Base-by-base conservation (phyloP, 345 rosid species). In the Mercurialis annua region DNA sequence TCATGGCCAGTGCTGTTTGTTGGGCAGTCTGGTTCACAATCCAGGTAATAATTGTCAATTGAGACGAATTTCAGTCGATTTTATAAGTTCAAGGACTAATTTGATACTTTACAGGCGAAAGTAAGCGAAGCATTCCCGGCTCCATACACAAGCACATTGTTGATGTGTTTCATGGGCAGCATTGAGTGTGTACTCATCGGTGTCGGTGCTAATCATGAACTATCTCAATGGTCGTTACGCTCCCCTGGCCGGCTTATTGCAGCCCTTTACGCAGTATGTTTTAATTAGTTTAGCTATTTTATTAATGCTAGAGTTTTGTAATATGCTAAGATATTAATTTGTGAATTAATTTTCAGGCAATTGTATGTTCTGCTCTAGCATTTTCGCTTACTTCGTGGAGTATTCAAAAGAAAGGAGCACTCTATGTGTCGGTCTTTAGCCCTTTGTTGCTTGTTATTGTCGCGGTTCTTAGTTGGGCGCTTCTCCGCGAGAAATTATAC, bases 1-100 rank as follows among this genome's bases (percentile, higher is more conserved):
- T 94, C 21, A 77, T 94, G 71, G 82, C 70, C 27, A 88, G 88
- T 67, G 53, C 89, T 6, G 63, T 77, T 50, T 76, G 82, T 61
- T 89, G 92, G 89, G 82, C 99, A 2, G 40, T 83, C 2, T 94
- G 99, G 97, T 83, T 87, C 76, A 80, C 89, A 62, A 69, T 92
- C 62, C 98, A 92, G 81, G 98, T 89, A 77, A 76, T 66, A 29
- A 43, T n/a, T n/a, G n/a, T n/a, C n/a, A n/a, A n/a, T n/a, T n/a
- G n/a, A n/a, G n/a, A n/a, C n/a, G n/a, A 34, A 34, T 34, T 34
- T 34, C 40, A 4, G 5, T 34, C 5, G 5, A 34, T 3, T 4
- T 34, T 34, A 3, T 34, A 34, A 9, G 40, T 34, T 34, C 40
- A 34, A 34, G 5, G 9, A 34, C 40, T 34, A 34, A 34, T 3